Conservation (phyloP, 192 early-diverging fungal species). For the Coemansia sp. region DNA sequence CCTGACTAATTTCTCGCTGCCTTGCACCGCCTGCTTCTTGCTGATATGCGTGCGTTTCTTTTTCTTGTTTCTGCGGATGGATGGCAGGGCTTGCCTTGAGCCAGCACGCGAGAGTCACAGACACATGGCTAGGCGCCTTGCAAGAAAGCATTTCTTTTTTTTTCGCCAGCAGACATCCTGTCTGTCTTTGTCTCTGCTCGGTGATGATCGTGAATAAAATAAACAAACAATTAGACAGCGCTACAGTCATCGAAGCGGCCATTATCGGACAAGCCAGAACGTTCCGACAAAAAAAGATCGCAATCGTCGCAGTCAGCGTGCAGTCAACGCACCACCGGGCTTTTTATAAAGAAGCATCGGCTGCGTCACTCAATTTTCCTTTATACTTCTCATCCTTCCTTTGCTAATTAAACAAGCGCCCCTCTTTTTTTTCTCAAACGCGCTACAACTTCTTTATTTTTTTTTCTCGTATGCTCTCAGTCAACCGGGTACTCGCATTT, state of each 20-base stretch:
- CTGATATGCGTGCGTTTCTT: background rate
- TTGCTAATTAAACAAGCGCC: background rate
- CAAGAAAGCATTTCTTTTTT: background rate
- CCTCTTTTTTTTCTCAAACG: background rate
- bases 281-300: slow-evolving; percentile 2
- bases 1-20: too few species aligned
- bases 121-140: background rate
- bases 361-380: background rate
- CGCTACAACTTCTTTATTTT: background rate
- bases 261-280: background rate
- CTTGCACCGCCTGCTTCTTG: background rate
- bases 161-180: background rate
- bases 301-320: background rate
- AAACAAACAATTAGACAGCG: background rate
- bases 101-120: too few species aligned
- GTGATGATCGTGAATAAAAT: background rate
- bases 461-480: background rate
- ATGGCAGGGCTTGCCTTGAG: too few species aligned
- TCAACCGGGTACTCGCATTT: background rate
- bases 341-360: background rate
- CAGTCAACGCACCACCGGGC: background rate
- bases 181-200: background rate
- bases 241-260: background rate
- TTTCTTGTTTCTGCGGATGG: background rate
- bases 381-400: background rate